Base-by-base conservation (phyloP, 208 protist genomes). In the Trypanosomatidae sp. region DNA sequence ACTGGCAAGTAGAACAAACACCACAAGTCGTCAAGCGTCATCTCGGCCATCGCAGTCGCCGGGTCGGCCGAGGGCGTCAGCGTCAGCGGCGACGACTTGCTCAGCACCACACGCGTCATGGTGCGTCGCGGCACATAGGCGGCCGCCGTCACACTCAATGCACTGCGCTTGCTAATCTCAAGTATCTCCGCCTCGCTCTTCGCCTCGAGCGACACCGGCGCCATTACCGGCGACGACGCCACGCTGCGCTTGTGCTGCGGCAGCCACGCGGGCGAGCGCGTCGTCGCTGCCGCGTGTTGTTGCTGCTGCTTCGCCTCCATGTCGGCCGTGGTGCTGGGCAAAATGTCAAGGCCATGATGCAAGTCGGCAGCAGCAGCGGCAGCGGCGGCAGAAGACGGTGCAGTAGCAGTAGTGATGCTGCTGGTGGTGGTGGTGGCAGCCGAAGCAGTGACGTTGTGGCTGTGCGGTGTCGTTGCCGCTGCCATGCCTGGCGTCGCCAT, bases 1-100 rank as follows among this genome's bases (percentile, higher is more conserved):
- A 49, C 56, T 21, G 76, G 68, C 10, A 87, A 59, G 53, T 87
- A 88, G 54, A 80, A 86, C 48, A 92, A 71, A 32, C 67, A 82
- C 79, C 83, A 92, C 15, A 79, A 40, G 30, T 88, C 74, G 26
- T 65, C 61, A 13, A 92, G 58, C 56, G 61, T 63, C 71, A 86
- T 81, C 40, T 72, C 66, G 6, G 55, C 57, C 27, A 45, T 58
- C 47, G 56, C 54, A 51, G 55, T 70, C 15, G 38, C 56, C 18
- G 58, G 66, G 52, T 65, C 63, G 24, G 66, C 58, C 4, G 71
- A 53, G 21, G 71, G 75, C 16, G 48, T 53, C 19, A 85, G 56
- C 2, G 65, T 49, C n/a, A 79, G 67, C 13, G 77, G 69, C 10
- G 73, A 80, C 2, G 71, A 68, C 51, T 79, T 73, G 15, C 24